These are phyloP conservation scores for Lagenidium sp. DNA, from an alignment of 352 stramenopile genomes.

Conservation along the genomic window DNA sequence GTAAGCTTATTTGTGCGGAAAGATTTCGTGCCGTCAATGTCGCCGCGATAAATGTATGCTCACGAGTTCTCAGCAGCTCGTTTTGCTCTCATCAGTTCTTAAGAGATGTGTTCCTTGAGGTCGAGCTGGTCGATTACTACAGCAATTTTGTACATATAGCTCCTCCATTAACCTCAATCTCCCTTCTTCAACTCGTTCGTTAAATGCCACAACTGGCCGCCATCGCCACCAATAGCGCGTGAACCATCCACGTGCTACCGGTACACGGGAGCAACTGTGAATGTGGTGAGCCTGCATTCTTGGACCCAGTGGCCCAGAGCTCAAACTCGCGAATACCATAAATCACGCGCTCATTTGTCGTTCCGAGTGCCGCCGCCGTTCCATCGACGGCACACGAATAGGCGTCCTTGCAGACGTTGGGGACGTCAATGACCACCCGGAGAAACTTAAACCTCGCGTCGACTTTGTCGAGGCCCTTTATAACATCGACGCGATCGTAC, in stretches of 20 bases:
- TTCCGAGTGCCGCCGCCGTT: slow-evolving; percentile 1
- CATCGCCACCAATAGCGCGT: background rate
- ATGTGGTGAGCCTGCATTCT: slow-evolving; percentile 22
- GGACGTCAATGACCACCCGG: slow-evolving; percentile 31
- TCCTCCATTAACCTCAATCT: background rate
- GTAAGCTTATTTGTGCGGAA: slow-evolving; percentile 23
- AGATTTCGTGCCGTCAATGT: no score
- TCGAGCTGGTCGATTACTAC: no score
- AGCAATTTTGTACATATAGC: no score
- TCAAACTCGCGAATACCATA: slow-evolving; percentile 79
- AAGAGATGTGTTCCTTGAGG: no score
- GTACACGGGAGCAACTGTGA: no score
- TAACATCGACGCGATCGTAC: slow-evolving; percentile 66
- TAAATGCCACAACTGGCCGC: background rate
- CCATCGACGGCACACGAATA: slow-evolving; percentile 32
- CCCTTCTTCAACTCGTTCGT: no score
- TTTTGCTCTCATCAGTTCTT: no score
- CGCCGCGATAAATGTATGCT: no score
- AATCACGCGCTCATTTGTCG: slow-evolving; percentile 47
- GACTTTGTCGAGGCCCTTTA: slow-evolving; percentile 31
- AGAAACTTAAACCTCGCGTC: slow-evolving; percentile 44
- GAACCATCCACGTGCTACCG: background rate
- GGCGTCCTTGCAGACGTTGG: slow-evolving; percentile 37
- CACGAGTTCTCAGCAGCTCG: no score
- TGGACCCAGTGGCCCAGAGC: slow-evolving; percentile 46